Percentiles rank a stretch among this genome's conserved stretches.
phyloP scores from a whole-genome alignment of 2,329 filamentous ascomycete genomes.

The Ceratocystis cubensis region DNA sequence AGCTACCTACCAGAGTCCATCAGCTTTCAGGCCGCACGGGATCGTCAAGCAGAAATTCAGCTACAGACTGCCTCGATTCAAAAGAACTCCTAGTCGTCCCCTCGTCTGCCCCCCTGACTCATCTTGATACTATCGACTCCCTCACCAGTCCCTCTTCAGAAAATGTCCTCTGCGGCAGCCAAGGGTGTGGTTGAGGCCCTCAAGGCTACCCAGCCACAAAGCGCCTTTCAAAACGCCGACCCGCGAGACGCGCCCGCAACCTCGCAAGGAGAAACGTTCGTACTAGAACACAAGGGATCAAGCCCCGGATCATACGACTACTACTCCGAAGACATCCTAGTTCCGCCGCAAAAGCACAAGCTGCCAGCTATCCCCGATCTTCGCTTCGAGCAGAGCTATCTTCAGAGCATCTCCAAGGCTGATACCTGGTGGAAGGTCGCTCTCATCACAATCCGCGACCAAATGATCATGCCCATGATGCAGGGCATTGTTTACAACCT shows the following conservation, averaged over 20 bases:
- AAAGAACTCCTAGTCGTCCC: background rate
- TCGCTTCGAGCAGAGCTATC: constrained; percentile 95
- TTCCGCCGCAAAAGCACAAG: constrained; percentile 38
- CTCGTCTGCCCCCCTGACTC: background rate
- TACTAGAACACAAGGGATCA: constrained; percentile 15
- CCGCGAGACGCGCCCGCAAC: constrained; percentile 19
- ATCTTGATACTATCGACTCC: background rate
- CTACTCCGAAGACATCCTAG: constrained; percentile 55
- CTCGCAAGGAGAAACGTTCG: constrained; percentile 15
- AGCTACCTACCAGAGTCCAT: background rate
- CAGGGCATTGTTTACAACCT: constrained; percentile 88
- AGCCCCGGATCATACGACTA: constrained; percentile 41
- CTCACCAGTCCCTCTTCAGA: background rate
- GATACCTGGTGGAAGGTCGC: constrained; percentile 67
- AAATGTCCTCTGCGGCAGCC: constrained; percentile 15
- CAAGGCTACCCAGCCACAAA: constrained; percentile 20
- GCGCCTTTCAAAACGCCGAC: constrained; percentile 18
- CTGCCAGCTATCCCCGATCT: constrained; percentile 69
- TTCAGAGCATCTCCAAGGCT: constrained; percentile 72
- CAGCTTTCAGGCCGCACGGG: background rate
- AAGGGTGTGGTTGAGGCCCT: constrained; percentile 19
- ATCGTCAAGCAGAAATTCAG: background rate
- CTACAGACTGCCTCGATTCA: background rate
- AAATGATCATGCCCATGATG: constrained; percentile 75
- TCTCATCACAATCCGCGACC: constrained; percentile 78